A percentile compares a stretch with the other conserved stretches of the same genome.
Conservation (phyloP, 345 rosid species). For the Dipteronia sinensis region DNA sequence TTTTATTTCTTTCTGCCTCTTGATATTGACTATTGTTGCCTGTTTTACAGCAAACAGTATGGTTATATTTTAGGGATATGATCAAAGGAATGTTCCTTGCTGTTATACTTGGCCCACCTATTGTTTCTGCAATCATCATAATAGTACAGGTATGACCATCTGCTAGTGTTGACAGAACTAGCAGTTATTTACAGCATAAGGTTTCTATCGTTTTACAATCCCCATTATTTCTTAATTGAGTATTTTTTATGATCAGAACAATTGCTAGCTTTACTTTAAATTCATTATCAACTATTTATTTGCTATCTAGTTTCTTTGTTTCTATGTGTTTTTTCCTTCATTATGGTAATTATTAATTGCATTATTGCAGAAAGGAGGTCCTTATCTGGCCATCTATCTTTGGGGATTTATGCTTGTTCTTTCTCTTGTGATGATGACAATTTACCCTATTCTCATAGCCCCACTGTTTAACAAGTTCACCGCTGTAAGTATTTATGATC, state of each 20-base stretch:
- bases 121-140: slow-evolving; percentile 77
- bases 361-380: slow-evolving; percentile 92
- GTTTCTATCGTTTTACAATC: not conserved
- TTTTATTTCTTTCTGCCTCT: slow-evolving; percentile 4
- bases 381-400: slow-evolving; percentile 94
- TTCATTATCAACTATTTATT: slow-evolving; percentile 4
- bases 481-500: slow-evolving; percentile 63
- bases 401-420: slow-evolving; percentile 97
- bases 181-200: slow-evolving; percentile 1
- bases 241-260: not conserved
- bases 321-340: not conserved
- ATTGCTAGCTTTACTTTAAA: slow-evolving; percentile 2
- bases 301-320: not conserved
- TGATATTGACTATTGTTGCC: slow-evolving; percentile 10
- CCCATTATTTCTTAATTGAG: not conserved
- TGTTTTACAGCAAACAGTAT: slow-evolving; percentile 84
- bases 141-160: slow-evolving; percentile 73
- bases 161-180: slow-evolving; percentile 11
- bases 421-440: slow-evolving; percentile 95
- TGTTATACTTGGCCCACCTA: slow-evolving; percentile 82
- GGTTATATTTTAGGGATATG: slow-evolving; percentile 91
- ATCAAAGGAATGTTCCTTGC: slow-evolving; percentile 77
- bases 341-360: slow-evolving; percentile 19
- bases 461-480: slow-evolving; percentile 98
- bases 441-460: slow-evolving; percentile 89